These are phyloP conservation scores for Curvularia spicifera DNA, from an alignment of 2,329 filamentous ascomycete genomes.

Conservation along the genomic window DNA sequence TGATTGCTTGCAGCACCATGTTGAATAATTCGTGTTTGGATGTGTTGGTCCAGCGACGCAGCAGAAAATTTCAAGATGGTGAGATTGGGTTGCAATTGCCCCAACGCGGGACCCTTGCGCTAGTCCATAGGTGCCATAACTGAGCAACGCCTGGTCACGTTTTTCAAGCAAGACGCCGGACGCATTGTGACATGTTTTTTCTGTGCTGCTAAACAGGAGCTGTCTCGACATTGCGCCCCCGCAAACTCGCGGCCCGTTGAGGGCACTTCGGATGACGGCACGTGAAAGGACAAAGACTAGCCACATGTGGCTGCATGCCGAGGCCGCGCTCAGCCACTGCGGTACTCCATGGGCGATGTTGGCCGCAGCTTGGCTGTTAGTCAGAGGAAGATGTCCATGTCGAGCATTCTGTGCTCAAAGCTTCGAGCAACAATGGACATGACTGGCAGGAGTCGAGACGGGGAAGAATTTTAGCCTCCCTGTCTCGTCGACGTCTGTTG, in stretches of 20 bases:
- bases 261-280: slow-evolving; percentile 13
- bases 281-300: slow-evolving; percentile 7
- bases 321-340: slow-evolving; percentile 11
- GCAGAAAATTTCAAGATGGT: slow-evolving; percentile 32
- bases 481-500: neutral
- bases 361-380: slow-evolving; percentile 1
- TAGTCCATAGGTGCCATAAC: slow-evolving; percentile 17
- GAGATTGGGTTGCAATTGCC: slow-evolving; percentile 30
- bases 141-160: neutral
- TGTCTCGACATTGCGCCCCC: neutral
- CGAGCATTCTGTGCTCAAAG: neutral
- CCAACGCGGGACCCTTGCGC: slow-evolving; percentile 19
- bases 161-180: neutral
- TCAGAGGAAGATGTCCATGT: neutral
- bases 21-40: slow-evolving; percentile 19
- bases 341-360: slow-evolving; percentile 6
- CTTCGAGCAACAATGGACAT: neutral
- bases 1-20: slow-evolving; percentile 75
- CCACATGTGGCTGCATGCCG: slow-evolving; percentile 16
- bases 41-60: slow-evolving; percentile 8
- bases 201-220: neutral
- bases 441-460: neutral
- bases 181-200: neutral
- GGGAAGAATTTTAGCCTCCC: neutral
- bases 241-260: neutral